Evolutionary conservation across 345 rosid genomes (phyloP), one percentile per base, ranked within the genome.

Genomic region (Rhodamnia rubescens): DNA sequence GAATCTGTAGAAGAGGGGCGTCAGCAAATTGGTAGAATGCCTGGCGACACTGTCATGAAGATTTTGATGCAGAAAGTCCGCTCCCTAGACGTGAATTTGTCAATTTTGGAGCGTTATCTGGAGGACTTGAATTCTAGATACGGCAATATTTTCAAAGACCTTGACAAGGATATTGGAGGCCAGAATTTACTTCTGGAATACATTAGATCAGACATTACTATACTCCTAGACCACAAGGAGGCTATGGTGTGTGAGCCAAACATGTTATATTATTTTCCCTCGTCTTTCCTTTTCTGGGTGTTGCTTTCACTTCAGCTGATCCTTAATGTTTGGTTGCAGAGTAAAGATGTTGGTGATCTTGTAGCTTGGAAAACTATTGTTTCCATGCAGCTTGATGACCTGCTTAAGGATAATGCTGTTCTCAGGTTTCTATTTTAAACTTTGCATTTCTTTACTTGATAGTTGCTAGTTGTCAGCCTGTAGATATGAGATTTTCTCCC

Each of bases 21-120:
- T 42, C 98, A 93, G 85, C 98, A 94, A 89, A 95, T 89, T 87
- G 94, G 97, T 78, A 93, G 98, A 89, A 93, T 95, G 96, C 97
- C 96, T 83, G 98, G 98, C n/a, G 99, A 98, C 86, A 91, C 95
- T 54, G 99, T 94, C 87, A 93, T 96, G 42, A 96, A 96, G 91
- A 91, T 96, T 89, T 88, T 98, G 84, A 94, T 95, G 99, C 98
- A 98, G 89, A 98, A 98, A 93, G 95, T 95, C 58, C 93, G 92
- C 85, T 95, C 98, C 5, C 78, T 98, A 82, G 99, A 98, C 91
- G 80, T 94, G 59, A 96, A 91, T 90, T 88, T 98, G 74, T 94
- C 98, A 32, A 95, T 95, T 36, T 86, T 98, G 86, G 99, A 96
- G 90, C 92, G 94, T 47, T 96, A 98, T 89, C 85, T 98, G 55